Percentiles rank a stretch among this genome's conserved stretches.
Conservation (phyloP, 176 grass and related monocot genomes). For the Oropetium thomaeum region DNA sequence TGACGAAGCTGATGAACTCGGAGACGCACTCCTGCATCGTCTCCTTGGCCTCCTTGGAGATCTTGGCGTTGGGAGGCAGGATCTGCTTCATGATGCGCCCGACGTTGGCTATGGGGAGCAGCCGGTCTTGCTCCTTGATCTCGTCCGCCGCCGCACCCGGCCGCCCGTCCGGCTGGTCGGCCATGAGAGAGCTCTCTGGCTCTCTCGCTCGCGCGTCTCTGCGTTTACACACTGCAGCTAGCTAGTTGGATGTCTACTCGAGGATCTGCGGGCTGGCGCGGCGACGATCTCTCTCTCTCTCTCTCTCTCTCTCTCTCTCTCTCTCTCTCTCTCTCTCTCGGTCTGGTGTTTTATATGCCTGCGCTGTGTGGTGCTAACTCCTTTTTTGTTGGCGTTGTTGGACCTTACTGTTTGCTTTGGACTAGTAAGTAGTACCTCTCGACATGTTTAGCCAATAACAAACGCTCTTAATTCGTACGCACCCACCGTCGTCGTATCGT, state of each 20-base stretch:
- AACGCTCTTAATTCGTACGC: too few relatives aligned
- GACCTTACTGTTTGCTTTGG: too few relatives aligned
- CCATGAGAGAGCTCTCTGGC: constrained; percentile 7
- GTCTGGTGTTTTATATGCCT: too few relatives aligned
- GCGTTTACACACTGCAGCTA: too few relatives aligned
- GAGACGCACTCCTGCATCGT: constrained; percentile 91
- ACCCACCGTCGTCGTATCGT: too few relatives aligned
- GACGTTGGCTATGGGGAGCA: constrained; percentile 82
- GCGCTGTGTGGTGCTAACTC: too few relatives aligned
- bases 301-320: background rate
- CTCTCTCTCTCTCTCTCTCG: too few relatives aligned
- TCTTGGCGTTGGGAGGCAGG: constrained; percentile 83
- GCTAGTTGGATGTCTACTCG: too few relatives aligned
- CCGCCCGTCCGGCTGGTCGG: constrained; percentile 30
- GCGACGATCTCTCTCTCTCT: background rate
- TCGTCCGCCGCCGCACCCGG: constrained; percentile 15
- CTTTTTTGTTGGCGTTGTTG: too few relatives aligned
- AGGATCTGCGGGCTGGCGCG: too few relatives aligned
- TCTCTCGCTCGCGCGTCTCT: background rate
- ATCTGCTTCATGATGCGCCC: constrained; percentile 87
- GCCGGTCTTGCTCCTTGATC: constrained; percentile 83
- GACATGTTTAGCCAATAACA: too few relatives aligned
- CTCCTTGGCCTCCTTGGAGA: constrained; percentile 91
- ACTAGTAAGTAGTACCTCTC: too few relatives aligned
- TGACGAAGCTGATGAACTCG: constrained; percentile 94